Base-by-base conservation (phyloP, 208 protist genomes). In the Trypanosoma congolense region DNA sequence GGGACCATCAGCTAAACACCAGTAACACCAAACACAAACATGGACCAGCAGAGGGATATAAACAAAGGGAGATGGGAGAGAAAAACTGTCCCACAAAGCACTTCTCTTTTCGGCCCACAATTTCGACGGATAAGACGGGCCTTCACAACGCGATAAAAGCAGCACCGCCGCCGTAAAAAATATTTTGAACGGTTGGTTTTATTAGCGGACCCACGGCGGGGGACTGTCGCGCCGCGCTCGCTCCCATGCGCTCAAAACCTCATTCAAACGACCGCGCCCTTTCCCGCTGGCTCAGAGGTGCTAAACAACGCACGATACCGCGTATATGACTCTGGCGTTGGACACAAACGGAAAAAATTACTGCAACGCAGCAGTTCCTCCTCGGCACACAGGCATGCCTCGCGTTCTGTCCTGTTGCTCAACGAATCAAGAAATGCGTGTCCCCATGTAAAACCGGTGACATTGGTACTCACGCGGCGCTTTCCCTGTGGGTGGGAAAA, bases 351-450 rank as follows among this genome's bases (percentile, higher is more conserved):
- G 2, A 29, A 30, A 61, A 86, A 86, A 45, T 77, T 46, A 24
- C n/a, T 29, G 0, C 64, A 49, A 4, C 75, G 67, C 25, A 57
- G 40, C 24, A 41, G 54, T 47, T 84, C 81, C 40, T 89, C 81
- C 21, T 76, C 77, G 5, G 69, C 61, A 21, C 60, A 73, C 45
- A 77, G 40, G 65, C 81, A 89, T 21, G 70, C 68, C 33, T 85
- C 73, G 1, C 62, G 33, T 8, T 56, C 70, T 5, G 24, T 38
- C 12, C 18, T 47, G 42, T 64, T 28, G 4, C 38, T 47, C 28
- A 70, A 28, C 0, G 51, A 33, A n/a, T 76, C 56, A n/a, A 81
- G 61, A 54, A 81, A 81, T 25, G 46, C n/a, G 33, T 73, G 52
- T 22, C 28, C 61, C 18, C 61, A 67, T 19, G 41, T 52, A 50